These are phyloP conservation scores for Diplosphaera chodatii DNA, from an alignment of 139 green algal genomes.

Conservation along the genomic window DNA sequence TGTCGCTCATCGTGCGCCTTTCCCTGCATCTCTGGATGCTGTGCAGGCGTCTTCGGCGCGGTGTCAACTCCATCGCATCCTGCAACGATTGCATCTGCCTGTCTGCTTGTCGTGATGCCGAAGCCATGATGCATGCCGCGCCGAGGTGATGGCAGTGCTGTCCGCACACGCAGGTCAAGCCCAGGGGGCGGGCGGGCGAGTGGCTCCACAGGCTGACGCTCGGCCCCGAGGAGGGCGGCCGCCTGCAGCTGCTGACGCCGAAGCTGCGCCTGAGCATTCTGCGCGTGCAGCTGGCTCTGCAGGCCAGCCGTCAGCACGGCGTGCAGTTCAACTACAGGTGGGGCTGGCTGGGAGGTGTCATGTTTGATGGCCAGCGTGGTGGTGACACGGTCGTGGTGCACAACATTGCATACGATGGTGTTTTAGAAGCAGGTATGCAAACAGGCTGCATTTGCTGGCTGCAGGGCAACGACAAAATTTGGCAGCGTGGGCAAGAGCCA, in stretches of 20 bases:
- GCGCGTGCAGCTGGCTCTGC: not conserved
- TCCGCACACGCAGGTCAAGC: not conserved
- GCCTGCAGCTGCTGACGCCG: not conserved
- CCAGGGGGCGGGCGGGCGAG: not conserved
- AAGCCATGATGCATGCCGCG: too few species aligned
- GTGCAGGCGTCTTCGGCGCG: too few species aligned
- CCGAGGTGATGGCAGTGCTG: too few species aligned
- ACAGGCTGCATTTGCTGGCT: not conserved
- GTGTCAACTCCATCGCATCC: not conserved
- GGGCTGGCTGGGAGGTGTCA: not conserved
- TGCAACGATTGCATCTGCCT: not conserved
- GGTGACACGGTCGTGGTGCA: too few species aligned
- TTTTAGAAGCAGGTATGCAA: too few species aligned
- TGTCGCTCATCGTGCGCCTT: not conserved
- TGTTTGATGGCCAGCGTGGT: too few species aligned
- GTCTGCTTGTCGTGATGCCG: too few species aligned
- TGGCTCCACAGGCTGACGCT: not conserved
- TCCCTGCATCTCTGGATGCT: too few species aligned
- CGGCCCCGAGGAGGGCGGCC: not conserved
- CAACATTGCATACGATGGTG: too few species aligned
- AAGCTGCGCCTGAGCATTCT: not conserved
- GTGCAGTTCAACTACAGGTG: not conserved
- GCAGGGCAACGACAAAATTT: not conserved
- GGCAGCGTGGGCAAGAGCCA: not conserved
- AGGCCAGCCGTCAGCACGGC: not conserved